A percentile compares a stretch with the other conserved stretches of the same genome.
Conservation (phyloP, 176 grass and related monocot genomes). For the Areca catechu region DNA sequence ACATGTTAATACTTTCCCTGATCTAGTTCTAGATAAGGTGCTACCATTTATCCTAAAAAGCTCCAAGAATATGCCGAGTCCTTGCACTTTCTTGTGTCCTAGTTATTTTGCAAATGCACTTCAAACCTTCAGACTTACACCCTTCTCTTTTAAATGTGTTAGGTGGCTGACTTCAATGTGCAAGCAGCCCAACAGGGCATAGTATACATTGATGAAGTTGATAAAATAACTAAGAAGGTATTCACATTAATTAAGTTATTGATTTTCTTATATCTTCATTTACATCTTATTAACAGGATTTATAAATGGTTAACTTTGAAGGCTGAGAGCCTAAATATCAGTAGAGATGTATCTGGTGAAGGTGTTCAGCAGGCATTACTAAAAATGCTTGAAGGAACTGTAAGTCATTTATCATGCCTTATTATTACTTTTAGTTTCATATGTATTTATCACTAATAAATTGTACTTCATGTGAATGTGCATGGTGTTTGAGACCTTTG, state of each 20-base stretch:
- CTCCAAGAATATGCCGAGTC: too few species aligned
- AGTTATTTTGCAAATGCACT: neutral
- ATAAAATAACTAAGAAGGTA: constrained; percentile 99
- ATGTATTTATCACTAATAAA: too few species aligned
- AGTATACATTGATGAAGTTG: constrained; percentile 99
- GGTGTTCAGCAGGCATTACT: constrained; percentile 95
- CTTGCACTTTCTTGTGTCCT: neutral
- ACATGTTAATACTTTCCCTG: too few species aligned
- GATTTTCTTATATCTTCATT: constrained; percentile 2
- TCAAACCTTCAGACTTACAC: neutral
- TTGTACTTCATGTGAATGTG: too few species aligned
- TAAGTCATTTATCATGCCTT: constrained; percentile 34
- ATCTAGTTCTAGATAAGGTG: too few species aligned
- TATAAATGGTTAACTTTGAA: constrained; percentile 24
- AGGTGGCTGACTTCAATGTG: constrained; percentile 99
- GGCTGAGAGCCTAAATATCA: constrained; percentile 98
- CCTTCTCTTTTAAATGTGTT: constrained; percentile 6
- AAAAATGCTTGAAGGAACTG: constrained; percentile 99
- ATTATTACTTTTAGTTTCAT: too few species aligned
- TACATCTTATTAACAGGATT: constrained; percentile 3
- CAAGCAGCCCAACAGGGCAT: constrained; percentile 99
- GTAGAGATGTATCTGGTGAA: constrained; percentile 98
- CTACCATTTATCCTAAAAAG: too few species aligned
- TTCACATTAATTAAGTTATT: constrained; percentile 9
- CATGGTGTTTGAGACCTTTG: too few species aligned